These are phyloP conservation scores for Acanthamoeba healyi DNA, from an alignment of 208 protist genomes.

Conservation along the genomic window DNA sequence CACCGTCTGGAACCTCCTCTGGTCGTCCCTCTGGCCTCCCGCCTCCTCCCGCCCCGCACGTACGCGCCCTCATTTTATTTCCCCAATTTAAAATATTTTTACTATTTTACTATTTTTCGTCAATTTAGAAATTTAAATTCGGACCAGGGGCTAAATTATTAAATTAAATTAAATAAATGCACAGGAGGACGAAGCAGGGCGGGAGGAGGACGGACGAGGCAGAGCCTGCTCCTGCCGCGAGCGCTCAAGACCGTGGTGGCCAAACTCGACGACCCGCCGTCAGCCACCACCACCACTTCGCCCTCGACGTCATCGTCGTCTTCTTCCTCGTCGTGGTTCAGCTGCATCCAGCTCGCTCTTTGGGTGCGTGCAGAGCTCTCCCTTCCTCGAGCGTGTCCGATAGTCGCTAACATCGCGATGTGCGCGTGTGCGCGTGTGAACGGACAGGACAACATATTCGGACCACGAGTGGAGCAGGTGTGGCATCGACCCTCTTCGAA, in stretches of 20 bases:
- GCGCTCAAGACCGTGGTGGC: conserved; percentile 5
- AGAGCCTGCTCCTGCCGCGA: not conserved
- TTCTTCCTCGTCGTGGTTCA: not conserved
- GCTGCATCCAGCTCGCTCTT: conserved; percentile 25
- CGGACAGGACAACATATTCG: conserved; percentile 77
- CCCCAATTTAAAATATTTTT: not conserved
- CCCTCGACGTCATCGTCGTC: not conserved
- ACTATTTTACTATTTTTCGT: not conserved
- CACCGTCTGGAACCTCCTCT: conserved; percentile 46
- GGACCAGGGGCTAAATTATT: no score
- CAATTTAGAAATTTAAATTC: not conserved
- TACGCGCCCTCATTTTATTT: no score
- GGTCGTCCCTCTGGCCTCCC: conserved; percentile 3
- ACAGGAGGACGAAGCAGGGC: not conserved
- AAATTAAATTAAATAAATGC: not conserved
- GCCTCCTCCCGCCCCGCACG: not conserved
- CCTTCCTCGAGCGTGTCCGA: not conserved
- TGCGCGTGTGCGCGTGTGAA: not conserved
- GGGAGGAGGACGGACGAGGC: not conserved
- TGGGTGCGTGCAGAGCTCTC: not conserved
- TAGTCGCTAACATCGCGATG: not conserved
- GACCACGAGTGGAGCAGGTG: conserved; percentile 74
- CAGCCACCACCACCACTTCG: not conserved
- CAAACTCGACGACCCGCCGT: not conserved
- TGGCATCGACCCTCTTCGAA: not conserved